Evolutionary conservation across 768 basidiomycete species (phyloP).

Genomic region (Suillus spraguei): DNA sequence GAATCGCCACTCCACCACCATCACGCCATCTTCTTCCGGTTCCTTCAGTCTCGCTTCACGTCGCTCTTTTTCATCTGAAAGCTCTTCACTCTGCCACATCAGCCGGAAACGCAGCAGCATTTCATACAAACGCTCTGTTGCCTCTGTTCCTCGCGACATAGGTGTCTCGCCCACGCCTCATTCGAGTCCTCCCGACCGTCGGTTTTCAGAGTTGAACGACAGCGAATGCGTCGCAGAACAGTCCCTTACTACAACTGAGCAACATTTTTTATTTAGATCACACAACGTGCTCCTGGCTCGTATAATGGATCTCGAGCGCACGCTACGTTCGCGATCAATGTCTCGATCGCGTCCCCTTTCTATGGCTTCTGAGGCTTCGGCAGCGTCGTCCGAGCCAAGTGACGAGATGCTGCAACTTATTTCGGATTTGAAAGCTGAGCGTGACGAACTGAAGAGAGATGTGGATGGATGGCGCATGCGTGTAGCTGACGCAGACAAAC

Average conservation of each 20-base stretch:
- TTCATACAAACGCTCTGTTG: slow-evolving; percentile 62
- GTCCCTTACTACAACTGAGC: slow-evolving; percentile 72
- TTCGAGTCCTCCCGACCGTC: slow-evolving; percentile 64
- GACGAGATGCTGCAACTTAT: slow-evolving; percentile 81
- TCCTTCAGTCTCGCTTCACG: slow-evolving; percentile 13
- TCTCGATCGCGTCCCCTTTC: slow-evolving; percentile 54
- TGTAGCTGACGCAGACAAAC: slow-evolving; percentile 76
- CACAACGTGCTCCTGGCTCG: slow-evolving; percentile 82
- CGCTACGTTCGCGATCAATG: slow-evolving; percentile 47
- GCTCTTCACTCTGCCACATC: slow-evolving; percentile 26
- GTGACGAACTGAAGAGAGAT: slow-evolving; percentile 88
- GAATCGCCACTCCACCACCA: slow-evolving; percentile 11
- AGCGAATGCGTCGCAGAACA: slow-evolving; percentile 30
- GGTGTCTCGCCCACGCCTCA: slow-evolving; percentile 72
- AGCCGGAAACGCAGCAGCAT: slow-evolving; percentile 66
- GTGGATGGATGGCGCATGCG: slow-evolving; percentile 85
- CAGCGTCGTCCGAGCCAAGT: slow-evolving; percentile 49
- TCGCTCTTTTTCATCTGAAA: slow-evolving; percentile 27
- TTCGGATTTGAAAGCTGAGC: slow-evolving; percentile 80
- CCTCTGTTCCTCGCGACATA: slow-evolving; percentile 35
- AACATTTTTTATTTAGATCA: slow-evolving; percentile 84
- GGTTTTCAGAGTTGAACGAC: slow-evolving; percentile 37
- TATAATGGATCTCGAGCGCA: slow-evolving; percentile 79
- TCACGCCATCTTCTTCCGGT: slow-evolving; percentile 18
- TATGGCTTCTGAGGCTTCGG: slow-evolving; percentile 45